Evolutionary conservation across 352 stramenopile species (phyloP).

Genomic region (Phytopythium kandeliae): DNA sequence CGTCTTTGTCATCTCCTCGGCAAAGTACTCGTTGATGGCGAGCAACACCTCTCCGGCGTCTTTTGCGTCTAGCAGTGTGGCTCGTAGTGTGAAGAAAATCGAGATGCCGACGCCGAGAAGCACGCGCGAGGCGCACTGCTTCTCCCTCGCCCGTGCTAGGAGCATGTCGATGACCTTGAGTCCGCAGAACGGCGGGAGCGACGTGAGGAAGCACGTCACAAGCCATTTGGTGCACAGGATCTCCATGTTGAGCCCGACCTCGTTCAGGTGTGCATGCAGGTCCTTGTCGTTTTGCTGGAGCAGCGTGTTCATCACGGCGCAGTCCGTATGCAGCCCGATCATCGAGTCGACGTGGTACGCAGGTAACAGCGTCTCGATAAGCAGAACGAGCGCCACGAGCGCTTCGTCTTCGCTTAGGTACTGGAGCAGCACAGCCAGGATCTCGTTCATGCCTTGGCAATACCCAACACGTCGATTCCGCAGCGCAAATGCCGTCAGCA

Average conservation of each 20-base stretch:
- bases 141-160: conserved; percentile 49
- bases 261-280: conserved; percentile 60
- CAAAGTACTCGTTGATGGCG: conserved; percentile 77
- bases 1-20: conserved; percentile 61
- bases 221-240: conserved; percentile 87
- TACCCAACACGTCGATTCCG: conserved; percentile 76
- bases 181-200: conserved; percentile 54
- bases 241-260: conserved; percentile 82
- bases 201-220: conserved; percentile 83
- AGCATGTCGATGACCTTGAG: conserved; percentile 83
- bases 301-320: conserved; percentile 77
- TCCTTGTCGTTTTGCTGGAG: conserved; percentile 70
- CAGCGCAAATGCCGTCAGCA: conserved; percentile 68
- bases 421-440: conserved; percentile 63
- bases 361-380: conserved; percentile 72
- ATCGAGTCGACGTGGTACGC: conserved; percentile 83
- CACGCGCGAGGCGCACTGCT: conserved; percentile 61
- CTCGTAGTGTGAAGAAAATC: conserved; percentile 68
- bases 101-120: conserved; percentile 69
- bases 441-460: conserved; percentile 86
- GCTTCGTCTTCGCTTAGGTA: conserved; percentile 61
- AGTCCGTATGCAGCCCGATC: conserved; percentile 81
- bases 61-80: conserved; percentile 51
- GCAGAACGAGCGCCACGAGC: conserved; percentile 49
- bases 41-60: conserved; percentile 77